A percentile compares a stretch with the other conserved stretches of the same genome.
Conservation (phyloP, 768 basidiomycete species). For the Boletus vinaceobasis region DNA sequence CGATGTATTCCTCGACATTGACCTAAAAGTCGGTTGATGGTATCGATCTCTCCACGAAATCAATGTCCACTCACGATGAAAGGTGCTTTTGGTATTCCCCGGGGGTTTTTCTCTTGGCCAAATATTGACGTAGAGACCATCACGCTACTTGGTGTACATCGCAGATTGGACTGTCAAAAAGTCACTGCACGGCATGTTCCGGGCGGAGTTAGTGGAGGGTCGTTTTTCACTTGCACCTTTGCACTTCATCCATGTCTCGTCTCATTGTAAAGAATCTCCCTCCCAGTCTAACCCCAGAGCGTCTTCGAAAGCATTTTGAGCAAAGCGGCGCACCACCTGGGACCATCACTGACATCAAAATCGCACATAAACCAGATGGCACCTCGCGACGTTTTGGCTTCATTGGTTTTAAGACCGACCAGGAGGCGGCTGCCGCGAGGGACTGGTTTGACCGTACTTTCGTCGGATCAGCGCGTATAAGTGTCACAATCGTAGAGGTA, state of each 20-base stretch:
- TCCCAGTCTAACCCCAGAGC: constrained; percentile 57
- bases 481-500: constrained; percentile 75
- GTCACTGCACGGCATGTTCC: constrained; percentile 17
- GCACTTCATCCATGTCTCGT: constrained; percentile 58
- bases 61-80: constrained; percentile 70
- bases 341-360: constrained; percentile 81
- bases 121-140: constrained; percentile 32
- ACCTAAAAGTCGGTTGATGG: constrained; percentile 45
- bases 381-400: constrained; percentile 88
- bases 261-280: constrained; percentile 84
- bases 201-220: constrained; percentile 19
- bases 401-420: constrained; percentile 79
- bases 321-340: constrained; percentile 58
- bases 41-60: background rate
- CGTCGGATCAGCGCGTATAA: constrained; percentile 74
- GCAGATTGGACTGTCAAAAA: background rate
- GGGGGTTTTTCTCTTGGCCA: constrained; percentile 63
- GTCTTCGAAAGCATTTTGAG: constrained; percentile 67
- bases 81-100: constrained; percentile 93
- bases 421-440: constrained; percentile 70
- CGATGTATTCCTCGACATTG: constrained; percentile 84
- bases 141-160: background rate
- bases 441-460: constrained; percentile 86
- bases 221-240: background rate
- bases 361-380: constrained; percentile 74